Conservation (phyloP, 495 filamentous ascomycete genomes). For the Antarctomyces pellizariae region DNA sequence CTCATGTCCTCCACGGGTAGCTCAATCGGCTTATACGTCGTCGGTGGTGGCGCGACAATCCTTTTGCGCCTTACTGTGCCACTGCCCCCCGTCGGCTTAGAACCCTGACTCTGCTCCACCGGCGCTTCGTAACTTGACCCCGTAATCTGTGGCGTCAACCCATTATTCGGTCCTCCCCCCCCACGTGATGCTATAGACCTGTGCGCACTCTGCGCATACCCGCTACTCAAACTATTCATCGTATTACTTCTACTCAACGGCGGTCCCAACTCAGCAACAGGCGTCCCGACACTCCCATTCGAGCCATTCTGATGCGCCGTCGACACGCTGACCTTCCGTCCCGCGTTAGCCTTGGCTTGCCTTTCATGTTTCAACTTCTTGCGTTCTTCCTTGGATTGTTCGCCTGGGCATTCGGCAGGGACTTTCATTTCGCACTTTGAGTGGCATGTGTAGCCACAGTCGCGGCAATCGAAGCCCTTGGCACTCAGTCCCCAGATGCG, state of each 20-base stretch:
- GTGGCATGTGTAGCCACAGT: slow-evolving; percentile 95
- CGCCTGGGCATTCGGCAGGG: slow-evolving; percentile 82
- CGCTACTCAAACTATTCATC: slow-evolving; percentile 80
- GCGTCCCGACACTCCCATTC: slow-evolving; percentile 13
- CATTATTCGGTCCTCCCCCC: slow-evolving; percentile 20
- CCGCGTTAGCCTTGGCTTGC: slow-evolving; percentile 50
- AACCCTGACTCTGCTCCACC: too few relatives aligned
- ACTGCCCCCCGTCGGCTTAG: slow-evolving; percentile 11
- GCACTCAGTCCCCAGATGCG: slow-evolving; percentile 90
- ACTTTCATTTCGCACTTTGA: slow-evolving; percentile 99
- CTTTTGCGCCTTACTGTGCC: slow-evolving; percentile 32
- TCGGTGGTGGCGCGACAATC: slow-evolving; percentile 68
- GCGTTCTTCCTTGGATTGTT: slow-evolving; percentile 78
- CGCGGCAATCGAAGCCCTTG: slow-evolving; percentile 84
- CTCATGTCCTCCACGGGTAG: slow-evolving; percentile 13
- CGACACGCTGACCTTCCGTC: slow-evolving; percentile 9
- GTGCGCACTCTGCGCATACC: slow-evolving; percentile 59
- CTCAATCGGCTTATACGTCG: slow-evolving; percentile 43
- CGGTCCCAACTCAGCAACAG: slow-evolving; percentile 25
- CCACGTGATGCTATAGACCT: slow-evolving; percentile 52
- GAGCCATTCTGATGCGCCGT: slow-evolving; percentile 18
- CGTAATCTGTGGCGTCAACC: slow-evolving; percentile 16
- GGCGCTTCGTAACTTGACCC: slow-evolving; percentile 8
- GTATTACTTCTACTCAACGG: slow-evolving; percentile 61
- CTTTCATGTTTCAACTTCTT: slow-evolving; percentile 72